Conservation (phyloP, 257 asterid genomes). For the Jaltomata sinuosa region DNA sequence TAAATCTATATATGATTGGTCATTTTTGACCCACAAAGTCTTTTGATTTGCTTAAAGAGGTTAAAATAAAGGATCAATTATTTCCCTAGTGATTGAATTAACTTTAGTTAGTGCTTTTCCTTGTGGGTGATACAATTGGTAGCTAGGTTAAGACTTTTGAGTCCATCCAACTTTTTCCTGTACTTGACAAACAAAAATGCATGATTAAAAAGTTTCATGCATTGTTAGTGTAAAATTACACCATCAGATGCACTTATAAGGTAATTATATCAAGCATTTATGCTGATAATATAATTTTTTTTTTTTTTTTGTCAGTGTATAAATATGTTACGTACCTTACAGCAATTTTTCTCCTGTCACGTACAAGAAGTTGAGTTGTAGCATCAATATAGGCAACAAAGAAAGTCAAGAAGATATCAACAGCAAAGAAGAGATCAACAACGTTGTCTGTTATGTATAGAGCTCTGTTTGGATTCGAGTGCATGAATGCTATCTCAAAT, state of each 20-base stretch:
- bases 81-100: not conserved
- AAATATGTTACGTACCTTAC: constrained; percentile 36
- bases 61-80: not conserved
- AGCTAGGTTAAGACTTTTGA: not conserved
- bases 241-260: not conserved
- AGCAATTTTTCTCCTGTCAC: constrained; percentile 41
- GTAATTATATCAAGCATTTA: not conserved
- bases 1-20: not conserved
- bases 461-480: constrained; percentile 17
- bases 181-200: not conserved
- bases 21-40: not conserved
- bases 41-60: not conserved
- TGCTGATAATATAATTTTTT: too few species aligned
- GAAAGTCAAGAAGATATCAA: constrained; percentile 64
- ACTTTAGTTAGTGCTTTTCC: not conserved
- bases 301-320: not conserved
- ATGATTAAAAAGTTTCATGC: not conserved
- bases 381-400: constrained; percentile 77
- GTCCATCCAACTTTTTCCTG: not conserved
- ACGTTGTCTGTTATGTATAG: constrained; percentile 48
- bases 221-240: not conserved
- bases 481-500: constrained; percentile 63
- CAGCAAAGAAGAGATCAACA: constrained; percentile 56
- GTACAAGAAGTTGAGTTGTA: constrained; percentile 61
- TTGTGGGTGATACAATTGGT: not conserved